phyloP scores from a whole-genome alignment of 2,329 filamentous ascomycete species.

The Colletotrichum destructivum region DNA sequence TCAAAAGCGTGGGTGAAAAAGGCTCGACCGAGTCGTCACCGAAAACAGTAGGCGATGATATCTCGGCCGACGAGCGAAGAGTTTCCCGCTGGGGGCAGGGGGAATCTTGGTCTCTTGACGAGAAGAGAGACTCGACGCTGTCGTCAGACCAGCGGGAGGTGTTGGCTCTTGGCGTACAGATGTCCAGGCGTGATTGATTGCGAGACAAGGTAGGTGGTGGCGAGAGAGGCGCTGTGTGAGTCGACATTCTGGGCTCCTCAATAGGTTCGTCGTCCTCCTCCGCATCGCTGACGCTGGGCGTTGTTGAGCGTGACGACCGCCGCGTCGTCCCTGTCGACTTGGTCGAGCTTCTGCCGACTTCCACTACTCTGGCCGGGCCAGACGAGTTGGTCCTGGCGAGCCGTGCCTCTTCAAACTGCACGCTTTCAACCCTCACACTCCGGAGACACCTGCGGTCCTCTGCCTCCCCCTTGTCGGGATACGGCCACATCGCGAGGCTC shows the following conservation, averaged over 20 bases:
- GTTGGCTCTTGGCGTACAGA: constrained; percentile 22
- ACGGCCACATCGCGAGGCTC: constrained; percentile 33
- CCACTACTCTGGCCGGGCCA: constrained; percentile 34
- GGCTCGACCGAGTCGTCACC: constrained; percentile 29
- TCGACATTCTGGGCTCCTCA: background rate
- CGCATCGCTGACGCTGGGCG: constrained; percentile 11
- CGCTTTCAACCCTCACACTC: constrained; percentile 33
- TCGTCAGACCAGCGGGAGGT: constrained; percentile 41
- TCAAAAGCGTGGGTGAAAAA: constrained; percentile 17
- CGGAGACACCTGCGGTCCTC: constrained; percentile 28
- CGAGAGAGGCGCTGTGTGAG: constrained; percentile 3
- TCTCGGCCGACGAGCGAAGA: constrained; percentile 32
- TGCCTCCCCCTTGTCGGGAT: constrained; percentile 25
- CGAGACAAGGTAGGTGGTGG: constrained; percentile 29
- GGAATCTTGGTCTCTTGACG: constrained; percentile 34
- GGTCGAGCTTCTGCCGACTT: constrained; percentile 37
- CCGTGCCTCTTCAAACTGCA: constrained; percentile 36
- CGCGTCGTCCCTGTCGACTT: constrained; percentile 27
- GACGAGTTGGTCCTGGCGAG: constrained; percentile 38
- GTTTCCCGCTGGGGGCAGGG: constrained; percentile 27
- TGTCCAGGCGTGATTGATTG: constrained; percentile 6
- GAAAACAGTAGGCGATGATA: constrained; percentile 33
- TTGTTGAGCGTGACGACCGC: constrained; percentile 7
- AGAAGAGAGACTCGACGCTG: constrained; percentile 37
- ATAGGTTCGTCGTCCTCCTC: constrained; percentile 7